Evolutionary conservation across 2,329 filamentous ascomycete species (phyloP).

Genomic region (Penicillium expansum): DNA sequence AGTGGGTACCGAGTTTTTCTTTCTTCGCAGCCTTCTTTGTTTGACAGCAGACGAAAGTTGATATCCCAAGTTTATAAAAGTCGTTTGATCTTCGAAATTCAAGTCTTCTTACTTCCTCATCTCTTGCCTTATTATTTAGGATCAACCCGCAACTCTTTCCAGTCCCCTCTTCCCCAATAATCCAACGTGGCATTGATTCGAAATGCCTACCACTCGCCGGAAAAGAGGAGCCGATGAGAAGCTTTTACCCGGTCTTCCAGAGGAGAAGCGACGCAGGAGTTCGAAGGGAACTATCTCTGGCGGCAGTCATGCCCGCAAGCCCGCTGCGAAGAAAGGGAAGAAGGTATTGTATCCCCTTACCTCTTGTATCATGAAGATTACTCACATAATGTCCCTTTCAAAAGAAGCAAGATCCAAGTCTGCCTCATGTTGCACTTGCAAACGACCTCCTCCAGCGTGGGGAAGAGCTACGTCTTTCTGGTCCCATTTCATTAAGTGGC

Average conservation of each 20-base stretch:
- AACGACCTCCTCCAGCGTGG: not conserved
- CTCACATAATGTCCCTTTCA: not conserved
- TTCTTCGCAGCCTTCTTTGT: not conserved
- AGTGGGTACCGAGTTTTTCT: not conserved
- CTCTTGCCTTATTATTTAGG: too few relatives aligned
- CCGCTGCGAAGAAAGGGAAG: not conserved
- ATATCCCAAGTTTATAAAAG: not conserved
- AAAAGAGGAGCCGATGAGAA: not conserved
- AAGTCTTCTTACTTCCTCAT: not conserved
- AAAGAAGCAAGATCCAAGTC: not conserved
- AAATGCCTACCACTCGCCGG: not conserved
- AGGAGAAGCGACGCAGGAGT: not conserved
- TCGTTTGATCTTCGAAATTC: not conserved
- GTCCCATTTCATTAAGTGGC: not conserved
- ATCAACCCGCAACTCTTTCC: not conserved
- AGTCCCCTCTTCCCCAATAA: not conserved
- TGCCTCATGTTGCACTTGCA: not conserved
- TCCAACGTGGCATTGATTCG: not conserved
- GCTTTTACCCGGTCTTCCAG: not conserved
- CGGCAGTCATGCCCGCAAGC: not conserved
- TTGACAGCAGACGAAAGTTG: not conserved
- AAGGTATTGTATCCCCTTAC: not conserved
- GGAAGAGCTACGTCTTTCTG: not conserved
- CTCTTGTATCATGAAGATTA: not conserved
- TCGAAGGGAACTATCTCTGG: not conserved